Evolutionary conservation across 2,329 filamentous ascomycete species (phyloP).

Genomic region (Alternaria atra): DNA sequence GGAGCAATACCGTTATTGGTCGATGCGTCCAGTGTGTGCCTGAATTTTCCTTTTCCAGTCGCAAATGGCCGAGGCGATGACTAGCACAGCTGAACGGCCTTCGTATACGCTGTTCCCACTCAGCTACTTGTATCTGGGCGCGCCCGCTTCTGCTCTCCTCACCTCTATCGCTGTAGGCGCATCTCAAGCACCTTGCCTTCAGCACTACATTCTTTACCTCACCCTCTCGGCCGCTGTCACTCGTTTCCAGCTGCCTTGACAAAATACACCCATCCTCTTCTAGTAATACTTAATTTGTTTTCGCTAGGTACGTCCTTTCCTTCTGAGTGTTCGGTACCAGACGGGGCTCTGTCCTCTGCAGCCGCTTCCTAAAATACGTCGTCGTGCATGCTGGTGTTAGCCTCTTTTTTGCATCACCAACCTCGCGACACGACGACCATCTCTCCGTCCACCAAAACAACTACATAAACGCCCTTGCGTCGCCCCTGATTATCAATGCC

Average conservation of each 20-base stretch:
- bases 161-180: constrained; percentile 37
- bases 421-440: constrained; percentile 5
- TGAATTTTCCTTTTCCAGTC: constrained; percentile 22
- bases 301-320: constrained; percentile 21
- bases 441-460: constrained; percentile 12
- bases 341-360: not conserved
- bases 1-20: constrained; percentile 26
- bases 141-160: constrained; percentile 23
- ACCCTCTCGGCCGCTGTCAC: constrained; percentile 35
- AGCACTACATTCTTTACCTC: constrained; percentile 28
- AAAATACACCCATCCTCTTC: not conserved
- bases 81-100: constrained; percentile 23
- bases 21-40: constrained; percentile 13
- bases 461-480: not conserved
- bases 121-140: constrained; percentile 31
- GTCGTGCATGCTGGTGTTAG: constrained; percentile 7
- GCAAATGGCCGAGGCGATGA: constrained; percentile 16
- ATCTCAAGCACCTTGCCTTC: constrained; percentile 37
- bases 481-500: not conserved
- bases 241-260: constrained; percentile 32
- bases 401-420: constrained; percentile 12
- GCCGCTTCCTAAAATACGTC: constrained; percentile 3
- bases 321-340: constrained; percentile 1
- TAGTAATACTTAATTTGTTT: constrained; percentile 19
- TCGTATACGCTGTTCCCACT: constrained; percentile 18